Percentiles rank a stretch among this genome's conserved stretches.
Evolutionary conservation across 169 alveolate genomes (phyloP).

Genomic region (Pseudocohnilembus persalinus): DNA sequence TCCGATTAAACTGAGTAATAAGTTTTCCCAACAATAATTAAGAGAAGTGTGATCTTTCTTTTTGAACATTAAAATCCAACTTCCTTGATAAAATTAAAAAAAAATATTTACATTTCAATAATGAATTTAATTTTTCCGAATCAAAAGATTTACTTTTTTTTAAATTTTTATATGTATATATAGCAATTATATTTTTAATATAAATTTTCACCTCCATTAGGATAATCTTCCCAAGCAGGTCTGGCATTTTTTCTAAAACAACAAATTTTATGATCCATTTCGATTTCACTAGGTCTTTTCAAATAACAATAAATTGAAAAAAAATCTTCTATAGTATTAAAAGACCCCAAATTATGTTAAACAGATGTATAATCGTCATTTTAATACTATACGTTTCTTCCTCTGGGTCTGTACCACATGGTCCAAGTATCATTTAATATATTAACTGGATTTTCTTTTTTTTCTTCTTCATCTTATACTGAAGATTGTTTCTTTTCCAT

Average conservation of each 20-base stretch:
- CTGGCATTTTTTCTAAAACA: not conserved
- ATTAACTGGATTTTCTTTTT: not conserved
- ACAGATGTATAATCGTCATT: not conserved
- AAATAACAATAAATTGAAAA: not conserved
- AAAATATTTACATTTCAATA: no score
- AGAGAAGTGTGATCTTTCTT: not conserved
- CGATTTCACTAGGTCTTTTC: not conserved
- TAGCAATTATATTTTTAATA: not conserved
- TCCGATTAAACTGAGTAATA: not conserved
- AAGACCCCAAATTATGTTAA: not conserved
- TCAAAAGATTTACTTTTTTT: no score
- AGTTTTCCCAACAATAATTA: not conserved
- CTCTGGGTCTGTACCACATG: not conserved
- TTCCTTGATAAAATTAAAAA: not conserved
- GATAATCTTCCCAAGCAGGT: not conserved
- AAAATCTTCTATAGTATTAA: not conserved
- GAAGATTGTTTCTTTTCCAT: not conserved
- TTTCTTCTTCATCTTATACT: not conserved
- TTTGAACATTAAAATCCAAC: not conserved
- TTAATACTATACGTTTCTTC: not conserved
- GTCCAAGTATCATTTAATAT: not conserved
- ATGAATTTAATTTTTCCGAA: no score
- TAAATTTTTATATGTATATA: no score
- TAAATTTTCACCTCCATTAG: not conserved
- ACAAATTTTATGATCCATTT: not conserved